phyloP scores from a whole-genome alignment of 345 rosid genomes.

The Clausena lansium region DNA sequence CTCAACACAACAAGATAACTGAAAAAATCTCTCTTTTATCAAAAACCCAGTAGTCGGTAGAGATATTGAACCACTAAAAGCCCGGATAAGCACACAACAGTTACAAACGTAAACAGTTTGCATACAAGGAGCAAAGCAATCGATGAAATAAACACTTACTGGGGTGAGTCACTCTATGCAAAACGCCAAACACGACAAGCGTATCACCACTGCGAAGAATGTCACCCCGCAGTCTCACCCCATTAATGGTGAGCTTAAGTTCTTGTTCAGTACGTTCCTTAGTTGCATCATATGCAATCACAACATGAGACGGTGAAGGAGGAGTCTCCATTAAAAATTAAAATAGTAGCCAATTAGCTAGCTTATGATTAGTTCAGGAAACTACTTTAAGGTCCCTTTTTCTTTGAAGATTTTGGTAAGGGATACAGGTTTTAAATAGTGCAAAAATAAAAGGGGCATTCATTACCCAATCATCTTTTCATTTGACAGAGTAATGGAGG shows the following conservation, averaged over 20 bases:
- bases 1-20: not conserved
- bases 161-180: slow-evolving; percentile 52
- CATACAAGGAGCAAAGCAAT: not conserved
- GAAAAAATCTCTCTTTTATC: not conserved
- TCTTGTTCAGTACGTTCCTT: slow-evolving; percentile 43
- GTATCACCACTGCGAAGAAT: slow-evolving; percentile 49
- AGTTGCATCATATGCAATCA: slow-evolving; percentile 57
- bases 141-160: slow-evolving; percentile 37
- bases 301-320: slow-evolving; percentile 33
- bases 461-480: slow-evolving; percentile 13
- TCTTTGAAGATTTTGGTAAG: not conserved
- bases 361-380: not conserved
- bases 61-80: not conserved
- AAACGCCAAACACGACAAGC: slow-evolving; percentile 50
- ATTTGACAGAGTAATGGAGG: not conserved
- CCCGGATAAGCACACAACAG: not conserved
- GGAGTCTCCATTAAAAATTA: slow-evolving; percentile 31
- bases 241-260: slow-evolving; percentile 31
- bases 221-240: slow-evolving; percentile 37
- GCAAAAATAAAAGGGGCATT: not conserved
- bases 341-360: not conserved
- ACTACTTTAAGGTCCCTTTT: not conserved
- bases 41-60: not conserved
- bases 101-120: not conserved
- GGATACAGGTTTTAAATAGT: not conserved